A percentile compares a stretch with the other conserved stretches of the same genome.
These are phyloP conservation scores for Fraxinus pennsylvanica DNA, from an alignment of 257 asterid species.

Conservation along the genomic window DNA sequence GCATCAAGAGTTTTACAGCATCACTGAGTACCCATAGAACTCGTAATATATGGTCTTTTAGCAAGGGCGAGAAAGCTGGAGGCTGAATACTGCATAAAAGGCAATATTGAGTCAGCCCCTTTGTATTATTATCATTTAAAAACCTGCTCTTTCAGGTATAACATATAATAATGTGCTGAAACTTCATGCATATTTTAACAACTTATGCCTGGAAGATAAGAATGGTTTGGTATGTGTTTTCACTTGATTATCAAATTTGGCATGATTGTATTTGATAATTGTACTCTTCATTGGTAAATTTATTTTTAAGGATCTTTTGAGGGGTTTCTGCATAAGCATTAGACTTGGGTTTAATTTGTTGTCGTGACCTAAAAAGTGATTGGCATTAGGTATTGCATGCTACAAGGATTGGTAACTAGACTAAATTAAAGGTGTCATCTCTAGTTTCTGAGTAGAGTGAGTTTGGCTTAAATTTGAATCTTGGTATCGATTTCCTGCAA, in stretches of 20 bases:
- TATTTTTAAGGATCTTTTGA: too few species aligned
- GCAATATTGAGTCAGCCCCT: neutral
- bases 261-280: neutral
- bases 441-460: too few species aligned
- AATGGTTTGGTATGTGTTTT: neutral
- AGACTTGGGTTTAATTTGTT: too few species aligned
- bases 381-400: too few species aligned
- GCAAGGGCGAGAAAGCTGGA: slow-evolving; percentile 6
- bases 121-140: slow-evolving; percentile 2
- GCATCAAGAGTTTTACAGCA: neutral
- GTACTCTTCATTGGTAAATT: too few species aligned
- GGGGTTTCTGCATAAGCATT: too few species aligned
- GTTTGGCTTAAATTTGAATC: too few species aligned
- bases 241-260: neutral
- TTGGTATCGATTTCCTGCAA: too few species aligned
- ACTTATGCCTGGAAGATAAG: neutral
- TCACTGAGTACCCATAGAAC: neutral
- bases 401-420: too few species aligned
- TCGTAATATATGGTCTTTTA: neutral
- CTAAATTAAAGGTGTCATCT: too few species aligned
- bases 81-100: slow-evolving; percentile 1
- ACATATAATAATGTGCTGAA: neutral
- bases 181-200: too few species aligned
- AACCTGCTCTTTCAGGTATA: neutral
- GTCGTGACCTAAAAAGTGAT: too few species aligned